Base-by-base conservation (phyloP, 83 land plant genomes). In the Thuja plicata region DNA sequence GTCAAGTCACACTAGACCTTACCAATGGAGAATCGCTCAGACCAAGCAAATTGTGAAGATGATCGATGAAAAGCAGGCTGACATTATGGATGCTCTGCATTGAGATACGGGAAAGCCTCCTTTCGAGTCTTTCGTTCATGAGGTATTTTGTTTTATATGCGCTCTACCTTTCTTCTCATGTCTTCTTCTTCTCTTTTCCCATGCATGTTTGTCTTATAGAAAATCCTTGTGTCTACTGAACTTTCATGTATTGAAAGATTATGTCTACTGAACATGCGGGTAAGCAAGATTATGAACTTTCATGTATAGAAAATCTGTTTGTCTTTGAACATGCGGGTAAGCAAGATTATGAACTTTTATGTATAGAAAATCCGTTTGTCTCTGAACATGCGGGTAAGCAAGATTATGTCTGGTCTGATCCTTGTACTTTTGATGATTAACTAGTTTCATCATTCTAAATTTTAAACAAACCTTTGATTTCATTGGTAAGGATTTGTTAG, bases 1-100 rank as follows among this genome's bases (percentile, higher is more conserved):
- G 2, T 5, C 89, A 0, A 92, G 94, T 16, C 89, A 48, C 73
- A 93, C 91, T 3, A 78, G 73, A 80, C 74, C 84, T 77, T 91
- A 88, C 71, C 89, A 91, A 70, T 92, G 94, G 94, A 88, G 94
- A 82, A 87, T 88, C 74, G 35, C 88, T 88, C 94, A 92, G 91
- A 50, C 91, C 84, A 73, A 89, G 79, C 74, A 46, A 37, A 3
- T 89, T 2, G 0, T 80, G 35, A 92, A 88, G 88, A 46, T 92
- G 84, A 27, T 87, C 19, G 88, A 89, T 6, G 88, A 91, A 41
- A 84, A 84, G 37, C 91, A 92, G 91, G 40, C 11, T 30, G 90
- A 89, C 17, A 89, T 92, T 71, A 24, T 78, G 19, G 89, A 71
- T 16, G 94, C 94, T 89, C 91, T 92, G 74, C 78, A 46, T 38